Base-by-base conservation (phyloP, 768 basidiomycete species). In the Hypholoma fasciculare region DNA sequence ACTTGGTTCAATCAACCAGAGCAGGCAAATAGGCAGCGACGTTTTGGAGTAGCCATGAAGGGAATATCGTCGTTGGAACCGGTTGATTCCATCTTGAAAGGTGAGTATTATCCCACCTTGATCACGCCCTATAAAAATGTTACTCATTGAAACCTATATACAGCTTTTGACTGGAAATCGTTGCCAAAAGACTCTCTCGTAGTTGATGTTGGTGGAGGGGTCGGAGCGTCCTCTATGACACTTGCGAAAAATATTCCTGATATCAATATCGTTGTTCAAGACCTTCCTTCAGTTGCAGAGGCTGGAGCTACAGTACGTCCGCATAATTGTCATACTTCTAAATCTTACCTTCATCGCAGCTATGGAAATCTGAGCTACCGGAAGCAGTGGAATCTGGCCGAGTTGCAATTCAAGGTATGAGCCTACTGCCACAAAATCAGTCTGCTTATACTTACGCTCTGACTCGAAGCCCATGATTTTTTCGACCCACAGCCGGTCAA, bases 121-220 rank as follows among this genome's bases (percentile, higher is more conserved):
- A n/a, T n/a, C n/a, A n/a, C n/a, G n/a, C 7, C 27, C 27, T 30
- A 7, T 30, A 7, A 19, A 13, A 13, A 19, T 8, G 12, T 7
- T 12, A 19, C 7, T 6, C 12, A 37, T 48, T n/a, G n/a, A n/a
- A n/a, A n/a, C n/a, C n/a, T n/a, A n/a, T n/a, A n/a, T n/a, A n/a
- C n/a, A 89, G 88, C 78, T 1, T 88, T 86, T 62, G 78, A 83
- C 42, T 90, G 88, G 82, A 64, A 72, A 16, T 67, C 76, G 6
- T 75, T 90, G 30, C 76, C 77, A 0, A 66, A 67, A n/a, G 80
- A 78, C 12, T 76, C 82, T 9, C 66, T 83, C 3, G 73, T 89
- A 13, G 81, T 89, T 4, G 88, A 90, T 56, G 85, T 89, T 3
- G 88, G 88, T 1, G 88, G 88, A 13, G 88, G 88, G 2, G 83